Conservation (phyloP, 2,329 filamentous ascomycete genomes). For the Chaetomiaceae sp. region DNA sequence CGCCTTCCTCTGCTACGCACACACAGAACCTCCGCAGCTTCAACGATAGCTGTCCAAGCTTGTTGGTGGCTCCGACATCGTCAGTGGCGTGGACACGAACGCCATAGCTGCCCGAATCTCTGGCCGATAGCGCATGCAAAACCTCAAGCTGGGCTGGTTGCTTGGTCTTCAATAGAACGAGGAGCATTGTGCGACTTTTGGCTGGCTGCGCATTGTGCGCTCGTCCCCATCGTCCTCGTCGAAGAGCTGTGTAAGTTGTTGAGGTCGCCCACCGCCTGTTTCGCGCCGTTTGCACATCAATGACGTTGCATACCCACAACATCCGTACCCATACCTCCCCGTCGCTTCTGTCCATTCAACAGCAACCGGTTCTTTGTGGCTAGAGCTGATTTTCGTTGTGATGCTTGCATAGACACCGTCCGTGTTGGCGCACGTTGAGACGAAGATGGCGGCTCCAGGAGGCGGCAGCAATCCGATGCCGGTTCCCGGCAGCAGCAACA, state of each 20-base stretch:
- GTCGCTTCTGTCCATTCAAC: background rate
- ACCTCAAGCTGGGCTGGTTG: too few relatives aligned
- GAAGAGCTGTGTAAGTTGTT: conserved; percentile 4
- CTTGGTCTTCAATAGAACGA: background rate
- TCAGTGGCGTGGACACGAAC: too few relatives aligned
- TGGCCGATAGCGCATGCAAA: background rate
- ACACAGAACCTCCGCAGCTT: too few relatives aligned
- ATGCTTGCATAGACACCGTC: too few relatives aligned
- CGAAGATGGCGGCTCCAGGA: conserved; percentile 40
- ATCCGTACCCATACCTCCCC: too few relatives aligned
- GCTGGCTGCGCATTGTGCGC: background rate
- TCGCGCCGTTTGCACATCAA: background rate
- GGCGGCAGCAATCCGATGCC: conserved; percentile 27
- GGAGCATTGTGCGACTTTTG: background rate
- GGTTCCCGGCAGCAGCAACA: conserved; percentile 25
- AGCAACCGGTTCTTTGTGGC: too few relatives aligned
- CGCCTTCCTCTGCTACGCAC: too few relatives aligned
- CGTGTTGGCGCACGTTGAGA: conserved; percentile 32
- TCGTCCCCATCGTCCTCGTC: background rate
- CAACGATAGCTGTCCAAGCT: background rate
- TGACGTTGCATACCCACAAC: conserved; percentile 9
- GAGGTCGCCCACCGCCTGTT: conserved; percentile 1
- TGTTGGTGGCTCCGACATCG: too few relatives aligned
- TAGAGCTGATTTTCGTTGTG: too few relatives aligned
- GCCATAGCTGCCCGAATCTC: background rate